Base-by-base conservation (phyloP, 495 filamentous ascomycete genomes). In the Hypoxylon subgilvum region DNA sequence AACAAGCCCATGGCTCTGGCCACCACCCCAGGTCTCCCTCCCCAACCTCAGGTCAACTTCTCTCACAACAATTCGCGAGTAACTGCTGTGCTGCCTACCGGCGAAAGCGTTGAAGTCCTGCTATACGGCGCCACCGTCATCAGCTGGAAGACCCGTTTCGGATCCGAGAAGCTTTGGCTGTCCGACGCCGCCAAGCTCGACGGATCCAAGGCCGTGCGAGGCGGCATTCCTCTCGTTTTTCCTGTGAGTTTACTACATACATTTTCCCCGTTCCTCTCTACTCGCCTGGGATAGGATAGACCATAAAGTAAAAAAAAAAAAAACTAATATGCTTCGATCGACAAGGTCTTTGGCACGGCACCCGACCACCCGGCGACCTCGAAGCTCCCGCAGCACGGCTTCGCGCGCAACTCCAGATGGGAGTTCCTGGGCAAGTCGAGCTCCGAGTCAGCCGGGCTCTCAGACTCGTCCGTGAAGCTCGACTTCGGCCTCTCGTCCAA, bases 211-310 rank as follows among this genome's bases (percentile, higher is more conserved):
- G 73, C 82, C 40, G 87, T 90, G 23, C 69, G 88, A 57, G 88
- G 88, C 10, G 88, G 95, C 4, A 90, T 99, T 57, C 95, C 95
- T 6, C 74, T 99, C 25, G 95, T 99, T 2, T 99, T 99, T 70
- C 95, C 95, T 14, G 92, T 96, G 79, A 60, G 86, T 79, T 13
- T 49, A n/a, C n/a, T n/a, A n/a, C n/a, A n/a, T n/a, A n/a, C n/a
- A n/a, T n/a, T n/a, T n/a, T n/a, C n/a, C n/a, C n/a, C n/a, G n/a
- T n/a, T n/a, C n/a, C n/a, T n/a, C n/a, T n/a, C n/a, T n/a, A n/a
- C n/a, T n/a, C n/a, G n/a, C n/a, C n/a, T n/a, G n/a, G n/a, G n/a
- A n/a, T n/a, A n/a, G n/a, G n/a, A n/a, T n/a, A n/a, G n/a, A n/a
- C n/a, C n/a, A n/a, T n/a, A n/a, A n/a, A n/a, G n/a, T n/a, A n/a